Base-by-base conservation (phyloP, 805 yeast species). In the Monosporozyma yasuniensis region DNA sequence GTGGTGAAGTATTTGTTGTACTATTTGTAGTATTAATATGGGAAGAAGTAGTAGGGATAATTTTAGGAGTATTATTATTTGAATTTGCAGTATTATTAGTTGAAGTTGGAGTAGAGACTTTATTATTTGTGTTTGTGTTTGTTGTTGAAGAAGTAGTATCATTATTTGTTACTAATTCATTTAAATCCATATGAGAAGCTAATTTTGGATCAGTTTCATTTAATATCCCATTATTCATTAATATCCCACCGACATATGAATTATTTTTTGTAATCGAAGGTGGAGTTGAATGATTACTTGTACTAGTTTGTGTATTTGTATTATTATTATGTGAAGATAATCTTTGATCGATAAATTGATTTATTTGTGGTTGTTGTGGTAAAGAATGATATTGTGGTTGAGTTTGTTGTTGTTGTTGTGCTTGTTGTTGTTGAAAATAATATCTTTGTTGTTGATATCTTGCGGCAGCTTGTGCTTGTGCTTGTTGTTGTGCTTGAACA, bases 141-240 rank as follows among this genome's bases (percentile, higher is more conserved):
- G 46, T 3, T 18, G 18, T 35, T n/a, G 38, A 25, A 23, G 21
- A 25, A 4, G 32, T 10, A n/a, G 35, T 12, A 18, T 21, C 21
- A 10, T 18, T 37, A 19, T 43, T 23, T 4, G 23, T 30, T 14
- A 22, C 11, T 34, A 49, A 39, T 3, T 49, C 50, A 22, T 42
- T 42, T n/a, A 51, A 39, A 23, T 47, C 44, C 42, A 48, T 44
- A 27, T 50, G 51, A 16, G 51, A 42, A 7, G 44, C 52, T 28
- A 51, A 30, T 43, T 48, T 45, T 11, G 39, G 35, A 9, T 42
- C 44, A 4, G 27, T 22, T 37, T 49, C 52, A 19, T 18, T 25
- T 27, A 46, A 37, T 14, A 32, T 41, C 14, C 42, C 46, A 41
- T 23, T 35, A 41, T 42, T 50, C 35, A 21, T 38, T 11, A 41